Percentiles rank a stretch among this genome's conserved stretches.
phyloP scores from a whole-genome alignment of 192 early-diverging fungal species.

The Linnemannia schmuckeri region DNA sequence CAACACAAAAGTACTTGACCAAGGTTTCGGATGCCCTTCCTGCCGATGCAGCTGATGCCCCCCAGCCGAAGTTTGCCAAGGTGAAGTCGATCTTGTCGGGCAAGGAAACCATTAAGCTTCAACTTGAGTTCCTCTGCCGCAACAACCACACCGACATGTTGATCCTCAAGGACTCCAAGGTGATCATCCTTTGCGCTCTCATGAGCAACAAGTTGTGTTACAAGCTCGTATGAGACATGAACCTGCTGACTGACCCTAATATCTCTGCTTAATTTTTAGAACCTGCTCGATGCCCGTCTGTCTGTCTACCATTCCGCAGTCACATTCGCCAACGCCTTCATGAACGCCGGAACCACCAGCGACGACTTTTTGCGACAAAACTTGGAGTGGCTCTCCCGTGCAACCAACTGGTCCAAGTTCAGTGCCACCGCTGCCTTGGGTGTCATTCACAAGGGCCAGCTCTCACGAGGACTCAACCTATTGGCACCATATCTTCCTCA shows the following conservation, averaged over 20 bases:
- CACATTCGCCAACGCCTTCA: constrained; percentile 97
- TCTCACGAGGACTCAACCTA: constrained; percentile 84
- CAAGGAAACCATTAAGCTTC: constrained; percentile 89
- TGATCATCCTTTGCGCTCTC: background rate
- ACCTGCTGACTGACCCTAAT: background rate
- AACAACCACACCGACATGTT: constrained; percentile 97
- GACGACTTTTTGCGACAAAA: constrained; percentile 98
- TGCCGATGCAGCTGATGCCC: constrained; percentile 31
- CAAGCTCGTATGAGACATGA: background rate
- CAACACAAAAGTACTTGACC: constrained; percentile 95
- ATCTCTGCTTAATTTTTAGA: constrained; percentile 58
- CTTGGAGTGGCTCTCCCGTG: constrained; percentile 96
- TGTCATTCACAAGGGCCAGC: constrained; percentile 98
- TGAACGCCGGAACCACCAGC: constrained; percentile 98
- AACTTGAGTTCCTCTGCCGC: constrained; percentile 95
- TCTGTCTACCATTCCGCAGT: constrained; percentile 96
- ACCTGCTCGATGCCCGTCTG: constrained; percentile 88
- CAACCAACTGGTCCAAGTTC: constrained; percentile 99
- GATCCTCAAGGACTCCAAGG: constrained; percentile 95
- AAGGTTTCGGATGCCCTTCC: constrained; percentile 79
- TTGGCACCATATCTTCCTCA: constrained; percentile 95
- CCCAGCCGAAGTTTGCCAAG: constrained; percentile 62
- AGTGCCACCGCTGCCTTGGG: constrained; percentile 97
- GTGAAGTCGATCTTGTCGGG: constrained; percentile 90
- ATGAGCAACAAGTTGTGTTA: background rate